phyloP scores from a whole-genome alignment of 768 basidiomycete species.

The Termitomyces sp. region DNA sequence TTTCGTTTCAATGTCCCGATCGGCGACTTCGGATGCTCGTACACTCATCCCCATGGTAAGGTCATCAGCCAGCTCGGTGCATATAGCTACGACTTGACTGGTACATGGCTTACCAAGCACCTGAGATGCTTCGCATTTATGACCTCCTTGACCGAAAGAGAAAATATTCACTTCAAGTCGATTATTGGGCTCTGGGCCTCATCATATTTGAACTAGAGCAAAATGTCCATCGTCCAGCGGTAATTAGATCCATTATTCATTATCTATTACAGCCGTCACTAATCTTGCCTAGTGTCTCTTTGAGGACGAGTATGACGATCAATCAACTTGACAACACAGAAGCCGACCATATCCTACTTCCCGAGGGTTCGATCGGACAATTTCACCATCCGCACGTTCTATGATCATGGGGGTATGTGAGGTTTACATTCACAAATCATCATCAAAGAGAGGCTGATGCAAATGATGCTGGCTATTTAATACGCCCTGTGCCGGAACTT shows the following conservation, averaged over 20 bases:
- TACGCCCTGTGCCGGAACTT: conserved; percentile 12
- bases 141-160: conserved; percentile 2
- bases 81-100: conserved; percentile 22
- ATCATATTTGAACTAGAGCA: conserved; percentile 29
- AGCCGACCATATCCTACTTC: conserved; percentile 17
- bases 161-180: conserved; percentile 26
- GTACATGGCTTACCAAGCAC: conserved; percentile 34
- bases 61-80: conserved; percentile 9
- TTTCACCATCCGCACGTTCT: conserved; percentile 17
- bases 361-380: neutral
- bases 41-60: conserved; percentile 9
- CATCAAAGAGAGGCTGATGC: neutral
- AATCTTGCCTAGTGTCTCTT: conserved; percentile 31
- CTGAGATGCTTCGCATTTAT: conserved; percentile 29
- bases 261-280: neutral
- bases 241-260: neutral
- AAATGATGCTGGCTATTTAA: conserved; percentile 12
- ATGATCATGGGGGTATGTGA: conserved; percentile 26
- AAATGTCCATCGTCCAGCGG: neutral
- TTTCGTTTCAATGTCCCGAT: conserved; percentile 31
- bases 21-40: conserved; percentile 34
- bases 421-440: neutral
- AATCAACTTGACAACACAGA: neutral
- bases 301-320: conserved; percentile 15
- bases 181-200: conserved; percentile 39